Evolutionary conservation across 2,329 filamentous ascomycete genomes (phyloP), one percentile per base, ranked within the genome.

Genomic region (Diaporthe sp.): DNA sequence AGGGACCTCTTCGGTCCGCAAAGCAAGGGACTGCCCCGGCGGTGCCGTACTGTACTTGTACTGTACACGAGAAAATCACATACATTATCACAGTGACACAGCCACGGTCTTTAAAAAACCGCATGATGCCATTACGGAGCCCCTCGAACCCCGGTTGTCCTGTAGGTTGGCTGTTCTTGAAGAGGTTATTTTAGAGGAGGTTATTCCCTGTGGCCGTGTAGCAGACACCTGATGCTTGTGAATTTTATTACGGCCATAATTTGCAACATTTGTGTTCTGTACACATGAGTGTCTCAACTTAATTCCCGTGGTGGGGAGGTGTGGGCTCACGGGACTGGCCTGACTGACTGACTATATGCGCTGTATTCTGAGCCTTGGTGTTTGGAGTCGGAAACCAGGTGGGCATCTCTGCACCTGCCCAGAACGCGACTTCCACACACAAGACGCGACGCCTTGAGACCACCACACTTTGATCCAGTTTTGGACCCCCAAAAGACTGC

Each of bases 381-480:
- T 56, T 25, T 51, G 12, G n/a, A 13, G 47, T n/a, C n/a, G 47
- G n/a, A 37, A 37, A 37, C 37, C 6, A 37, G 37, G 47, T 51
- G 19, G 8, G 44, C 17, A 4, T 30, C 27, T 19, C 10, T 58
- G 55, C 32, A 58, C 32, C 39, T 32, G 58, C 58, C 58, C 47
- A 68, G 44, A 39, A 68, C 63, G 47, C 47, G 47, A 53, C 58
- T 63, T 63, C 58, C 39, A 63, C 35, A 42, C 35, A 59, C 25
- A 32, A 37, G 39, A 63, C 37, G 25, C 25, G 39, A 44, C 63
- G n/a, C 47, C n/a, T 7, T 3, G 2, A 10, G 22, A 22, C 30
- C 30, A 47, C 44, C 32, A 68, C 63, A 39, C 27, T 39, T 13
- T 68, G 32, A 51, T 39, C n/a, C 47, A 30, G 32, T 27, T 17